These are phyloP conservation scores for Stephania cephalantha DNA, from an alignment of 164 flowering plant species.

Conservation along the genomic window DNA sequence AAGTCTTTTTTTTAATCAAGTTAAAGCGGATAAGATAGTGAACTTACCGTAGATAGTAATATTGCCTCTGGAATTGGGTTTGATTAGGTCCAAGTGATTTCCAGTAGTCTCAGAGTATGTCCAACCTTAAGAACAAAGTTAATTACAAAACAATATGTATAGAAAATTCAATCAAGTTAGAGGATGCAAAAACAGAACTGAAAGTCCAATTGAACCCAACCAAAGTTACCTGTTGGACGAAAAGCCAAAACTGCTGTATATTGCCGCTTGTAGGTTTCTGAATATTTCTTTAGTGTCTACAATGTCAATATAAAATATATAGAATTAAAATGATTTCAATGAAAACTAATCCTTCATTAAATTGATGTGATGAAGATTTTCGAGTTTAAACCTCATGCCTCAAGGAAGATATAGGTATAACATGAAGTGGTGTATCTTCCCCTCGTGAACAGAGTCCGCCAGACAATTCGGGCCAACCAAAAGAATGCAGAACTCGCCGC, in stretches of 20 bases:
- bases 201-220: not conserved
- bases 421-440: slow-evolving; percentile 53
- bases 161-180: not conserved
- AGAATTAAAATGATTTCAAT: not conserved
- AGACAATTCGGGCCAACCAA: slow-evolving; percentile 54
- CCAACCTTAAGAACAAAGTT: slow-evolving; percentile 44
- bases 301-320: not conserved
- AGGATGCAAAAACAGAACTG: not conserved
- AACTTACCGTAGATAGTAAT: slow-evolving; percentile 54
- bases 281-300: slow-evolving; percentile 43
- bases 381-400: slow-evolving; percentile 41
- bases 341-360: not conserved
- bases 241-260: slow-evolving; percentile 58
- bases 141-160: not conserved
- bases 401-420: slow-evolving; percentile 57
- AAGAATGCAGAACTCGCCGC: slow-evolving; percentile 53
- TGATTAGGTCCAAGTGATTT: slow-evolving; percentile 47
- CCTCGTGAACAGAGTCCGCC: slow-evolving; percentile 40
- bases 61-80: slow-evolving; percentile 47
- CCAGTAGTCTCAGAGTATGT: slow-evolving; percentile 52
- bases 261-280: slow-evolving; percentile 33
- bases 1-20: not conserved
- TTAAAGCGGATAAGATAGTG: not conserved
- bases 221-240: slow-evolving; percentile 58
- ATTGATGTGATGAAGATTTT: not conserved